Evolutionary conservation across 1,139 yeast species (phyloP).

Genomic region (Sugiyamaella japonica): DNA sequence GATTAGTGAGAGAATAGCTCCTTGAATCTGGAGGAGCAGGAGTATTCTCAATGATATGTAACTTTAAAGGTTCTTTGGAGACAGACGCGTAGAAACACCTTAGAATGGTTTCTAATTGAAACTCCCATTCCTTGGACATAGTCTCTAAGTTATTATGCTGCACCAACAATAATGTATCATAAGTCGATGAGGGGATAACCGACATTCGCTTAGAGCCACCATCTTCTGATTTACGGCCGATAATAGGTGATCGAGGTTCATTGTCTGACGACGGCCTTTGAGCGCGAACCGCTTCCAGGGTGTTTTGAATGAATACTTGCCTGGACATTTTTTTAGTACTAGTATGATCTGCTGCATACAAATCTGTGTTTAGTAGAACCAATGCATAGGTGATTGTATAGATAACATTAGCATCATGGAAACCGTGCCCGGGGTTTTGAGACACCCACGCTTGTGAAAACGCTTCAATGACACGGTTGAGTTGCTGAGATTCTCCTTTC

Average conservation of each 20-base stretch:
- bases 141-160: conserved; percentile 27
- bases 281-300: conserved; percentile 32
- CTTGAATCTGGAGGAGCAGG: conserved; percentile 16
- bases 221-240: conserved; percentile 13
- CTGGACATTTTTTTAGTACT: conserved; percentile 41
- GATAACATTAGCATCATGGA: conserved; percentile 61
- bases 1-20: conserved; percentile 16
- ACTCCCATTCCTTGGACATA: conserved; percentile 34
- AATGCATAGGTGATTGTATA: conserved; percentile 73
- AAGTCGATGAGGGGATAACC: not conserved
- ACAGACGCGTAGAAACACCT: conserved; percentile 34
- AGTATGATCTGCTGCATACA: conserved; percentile 40
- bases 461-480: conserved; percentile 69
- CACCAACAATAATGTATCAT: conserved; percentile 30
- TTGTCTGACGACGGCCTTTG: conserved; percentile 15
- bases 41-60: conserved; percentile 30
- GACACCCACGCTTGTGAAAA: conserved; percentile 67
- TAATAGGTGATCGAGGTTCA: conserved; percentile 5
- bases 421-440: conserved; percentile 48
- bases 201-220: conserved; percentile 5
- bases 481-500: conserved; percentile 80
- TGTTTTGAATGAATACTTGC: conserved; percentile 35
- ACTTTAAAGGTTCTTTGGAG: conserved; percentile 34
- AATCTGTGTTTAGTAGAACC: conserved; percentile 58
- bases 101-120: conserved; percentile 33